These are phyloP conservation scores for Citrus maxima DNA, from an alignment of 345 rosid genomes.

Conservation along the genomic window DNA sequence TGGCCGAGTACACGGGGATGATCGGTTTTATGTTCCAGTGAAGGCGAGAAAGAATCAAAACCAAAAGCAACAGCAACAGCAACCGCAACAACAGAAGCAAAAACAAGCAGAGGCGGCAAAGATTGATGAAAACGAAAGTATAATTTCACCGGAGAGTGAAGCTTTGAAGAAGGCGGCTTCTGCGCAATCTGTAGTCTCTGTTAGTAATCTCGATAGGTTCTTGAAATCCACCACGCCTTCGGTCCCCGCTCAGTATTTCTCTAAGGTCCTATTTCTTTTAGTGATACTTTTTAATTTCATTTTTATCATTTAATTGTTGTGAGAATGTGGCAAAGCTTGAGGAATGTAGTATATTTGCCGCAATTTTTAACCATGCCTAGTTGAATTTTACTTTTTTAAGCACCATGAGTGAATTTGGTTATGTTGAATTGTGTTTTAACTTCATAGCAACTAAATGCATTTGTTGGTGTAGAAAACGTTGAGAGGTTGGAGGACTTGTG, in stretches of 20 bases:
- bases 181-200: conserved; percentile 16
- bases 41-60: conserved; percentile 38
- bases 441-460: background rate
- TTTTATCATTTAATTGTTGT: background rate
- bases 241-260: conserved; percentile 30
- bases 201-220: conserved; percentile 39
- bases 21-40: conserved; percentile 35
- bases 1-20: conserved; percentile 28
- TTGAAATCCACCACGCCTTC: conserved; percentile 39
- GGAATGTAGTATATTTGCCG: background rate
- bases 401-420: background rate
- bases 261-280: conserved; percentile 26
- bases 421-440: background rate
- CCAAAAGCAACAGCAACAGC: conserved; percentile 18
- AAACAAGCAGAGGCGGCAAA: conserved; percentile 14
- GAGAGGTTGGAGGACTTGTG: conserved; percentile 49
- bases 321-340: background rate
- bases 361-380: background rate
- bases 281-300: background rate
- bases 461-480: conserved; percentile 32
- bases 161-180: conserved; percentile 4
- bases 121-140: conserved; percentile 18
- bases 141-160: conserved; percentile 1
- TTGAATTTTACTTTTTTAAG: background rate
- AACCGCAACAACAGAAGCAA: conserved; percentile 13